These are phyloP conservation scores for Oemleria cerasiformis DNA, from an alignment of 306 rosid species.

Conservation along the genomic window DNA sequence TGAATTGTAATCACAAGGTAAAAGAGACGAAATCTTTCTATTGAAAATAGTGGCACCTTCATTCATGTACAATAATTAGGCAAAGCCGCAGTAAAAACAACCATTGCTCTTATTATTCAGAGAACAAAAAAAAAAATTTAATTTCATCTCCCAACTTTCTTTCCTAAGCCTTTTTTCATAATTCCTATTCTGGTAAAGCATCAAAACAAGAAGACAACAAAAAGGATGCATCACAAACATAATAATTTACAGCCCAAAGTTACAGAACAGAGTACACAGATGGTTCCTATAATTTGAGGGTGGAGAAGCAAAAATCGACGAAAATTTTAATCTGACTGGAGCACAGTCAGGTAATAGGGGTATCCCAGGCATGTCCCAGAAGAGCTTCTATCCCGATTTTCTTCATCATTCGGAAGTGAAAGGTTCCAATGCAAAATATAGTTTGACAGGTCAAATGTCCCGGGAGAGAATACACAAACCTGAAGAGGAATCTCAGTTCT, in stretches of 20 bases:
- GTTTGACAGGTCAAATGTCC: constrained; percentile 74
- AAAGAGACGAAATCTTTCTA: not conserved
- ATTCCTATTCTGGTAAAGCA: constrained; percentile 32
- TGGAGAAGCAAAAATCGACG: constrained; percentile 15
- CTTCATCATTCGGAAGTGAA: constrained; percentile 28
- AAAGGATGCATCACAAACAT: constrained; percentile 27
- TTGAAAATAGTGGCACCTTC: not conserved
- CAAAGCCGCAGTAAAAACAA: not conserved
- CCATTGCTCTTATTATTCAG: constrained; percentile 27
- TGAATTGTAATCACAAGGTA: not conserved
- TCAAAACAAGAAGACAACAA: not conserved
- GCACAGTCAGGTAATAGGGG: constrained; percentile 70
- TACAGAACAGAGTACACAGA: constrained; percentile 17
- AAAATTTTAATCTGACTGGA: constrained; percentile 55
- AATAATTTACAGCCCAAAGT: constrained; percentile 37
- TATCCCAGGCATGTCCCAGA: constrained; percentile 83
- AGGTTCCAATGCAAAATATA: constrained; percentile 77
- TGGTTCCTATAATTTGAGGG: constrained; percentile 22
- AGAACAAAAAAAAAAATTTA: constrained; percentile 31
- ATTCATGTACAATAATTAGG: not conserved
- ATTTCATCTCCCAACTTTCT: constrained; percentile 27
- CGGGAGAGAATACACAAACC: constrained; percentile 83
- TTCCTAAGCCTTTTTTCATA: constrained; percentile 17
- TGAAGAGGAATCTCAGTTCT: constrained; percentile 70
- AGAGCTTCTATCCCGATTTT: constrained; percentile 21